These are phyloP conservation scores for Pisolithus marmoratus DNA, from an alignment of 768 basidiomycete genomes.

Conservation along the genomic window DNA sequence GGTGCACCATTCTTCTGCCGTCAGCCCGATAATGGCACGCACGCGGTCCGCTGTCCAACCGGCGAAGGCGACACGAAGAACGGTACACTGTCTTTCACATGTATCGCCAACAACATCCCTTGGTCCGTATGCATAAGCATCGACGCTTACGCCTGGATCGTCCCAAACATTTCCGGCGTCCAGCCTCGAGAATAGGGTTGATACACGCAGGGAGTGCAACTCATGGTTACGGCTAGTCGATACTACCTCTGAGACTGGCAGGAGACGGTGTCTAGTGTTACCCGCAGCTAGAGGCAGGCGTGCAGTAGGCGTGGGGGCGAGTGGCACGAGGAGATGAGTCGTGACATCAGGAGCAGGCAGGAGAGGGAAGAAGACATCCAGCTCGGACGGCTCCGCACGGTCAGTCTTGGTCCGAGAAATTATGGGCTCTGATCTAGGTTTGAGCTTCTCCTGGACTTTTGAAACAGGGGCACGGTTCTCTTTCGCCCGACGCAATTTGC, in stretches of 20 bases:
- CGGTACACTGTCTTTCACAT: constrained; percentile 51
- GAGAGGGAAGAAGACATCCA: constrained; percentile 60
- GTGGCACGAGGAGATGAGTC: constrained; percentile 68
- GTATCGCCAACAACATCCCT: constrained; percentile 10
- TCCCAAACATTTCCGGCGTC: constrained; percentile 66
- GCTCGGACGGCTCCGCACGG: constrained; percentile 29
- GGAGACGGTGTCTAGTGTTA: constrained; percentile 28
- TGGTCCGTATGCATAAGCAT: constrained; percentile 57
- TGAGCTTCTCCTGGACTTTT: constrained; percentile 25
- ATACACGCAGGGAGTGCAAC: constrained; percentile 58
- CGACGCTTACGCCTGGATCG: constrained; percentile 41
- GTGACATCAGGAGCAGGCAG: constrained; percentile 37
- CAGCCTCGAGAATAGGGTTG: constrained; percentile 63
- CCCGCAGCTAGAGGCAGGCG: constrained; percentile 50
- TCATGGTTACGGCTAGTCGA: constrained; percentile 48
- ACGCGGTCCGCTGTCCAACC: constrained; percentile 72
- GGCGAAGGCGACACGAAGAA: constrained; percentile 62
- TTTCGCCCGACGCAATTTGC: constrained; percentile 17
- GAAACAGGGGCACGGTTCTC: constrained; percentile 13
- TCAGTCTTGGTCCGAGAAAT: not conserved
- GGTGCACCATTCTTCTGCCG: constrained; percentile 69
- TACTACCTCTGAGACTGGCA: constrained; percentile 51
- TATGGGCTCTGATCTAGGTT: constrained; percentile 14
- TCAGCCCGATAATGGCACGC: constrained; percentile 62
- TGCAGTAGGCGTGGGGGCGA: constrained; percentile 66